Base-by-base conservation (phyloP, 768 basidiomycete species). In the Crucibulum laeve region DNA sequence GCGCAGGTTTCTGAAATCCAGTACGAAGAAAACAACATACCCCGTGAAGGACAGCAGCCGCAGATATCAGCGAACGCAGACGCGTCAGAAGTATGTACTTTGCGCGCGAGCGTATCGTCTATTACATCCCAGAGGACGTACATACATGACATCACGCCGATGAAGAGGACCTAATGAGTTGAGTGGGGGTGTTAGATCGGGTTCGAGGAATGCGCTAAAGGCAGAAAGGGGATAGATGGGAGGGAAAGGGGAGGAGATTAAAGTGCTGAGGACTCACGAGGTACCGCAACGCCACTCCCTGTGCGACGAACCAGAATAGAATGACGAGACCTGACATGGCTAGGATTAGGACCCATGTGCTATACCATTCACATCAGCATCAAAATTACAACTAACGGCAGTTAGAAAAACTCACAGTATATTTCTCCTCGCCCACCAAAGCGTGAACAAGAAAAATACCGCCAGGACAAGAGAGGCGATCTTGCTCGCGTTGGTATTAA, bases 61-160 rank as follows among this genome's bases (percentile, higher is more conserved):
- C 87, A 93, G 37, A 90, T 79, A 14, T 82, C 68, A 2, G 92
- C 87, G 53, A 92, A 95, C 6, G 82, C 81, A 3, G 84, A 82
- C 0, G 92, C 92, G 55, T 95, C 92, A 14, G 87, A 89, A n/a
- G 76, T 74, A 52, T 93, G 92, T 48, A 88, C 80, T 60, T 91
- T 91, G 36, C 89, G 73, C 2, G 82, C 77, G 39, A 91, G 78
- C 8, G 90, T 92, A 53, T 92, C 90, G 59, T 91, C 91, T 86
- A 91, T 73, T 39, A 95, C 84, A 53, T 95, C 92, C 87, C 89
- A 94, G 1, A 91, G 71, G 40, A 80, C 84, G 53, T 92, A 92
- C 68, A 92, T 68, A 61, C 86, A 88, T 5, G 85, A 88, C 90
- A 92, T 92, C 44, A 77, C 76, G 14, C 90, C 90, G 25, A 92